Base-by-base conservation (phyloP, 441 rosid genomes). In the Erodium trifolium region DNA sequence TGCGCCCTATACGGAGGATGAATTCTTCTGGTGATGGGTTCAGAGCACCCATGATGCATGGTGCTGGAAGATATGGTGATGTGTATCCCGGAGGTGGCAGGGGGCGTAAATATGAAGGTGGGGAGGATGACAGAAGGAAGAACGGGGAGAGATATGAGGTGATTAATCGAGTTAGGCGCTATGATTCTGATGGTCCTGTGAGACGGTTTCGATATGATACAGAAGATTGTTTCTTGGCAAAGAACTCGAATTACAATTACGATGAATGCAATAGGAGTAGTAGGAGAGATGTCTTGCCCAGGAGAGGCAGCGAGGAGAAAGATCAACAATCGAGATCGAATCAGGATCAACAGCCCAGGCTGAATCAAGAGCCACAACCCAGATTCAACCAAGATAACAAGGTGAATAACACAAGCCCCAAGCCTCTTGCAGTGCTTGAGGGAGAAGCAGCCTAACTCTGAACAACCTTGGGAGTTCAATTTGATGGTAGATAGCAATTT, bases 121-220 rank as follows among this genome's bases (percentile, higher is more conserved):
- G 45, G 23, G 80, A 69, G 31, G 82, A 76, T 43, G 74, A 75
- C 14, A 69, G 78, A 59, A 75, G 78, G 53, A 76, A 66, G 47
- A 76, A 65, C 2, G 73, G 72, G 39, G 70, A 72, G 66, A 71
- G 83, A 69, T 79, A 70, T 45, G 84, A 77, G 66, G 69, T 74
- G 72, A 67, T 73, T 51, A 75, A 67, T 31, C 70, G 79, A 35
- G 69, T 57, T 31, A 77, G 79, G 70, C 77, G 72, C 3, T 73
- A 67, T 43, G 80, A 79, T 57, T 37, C 72, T 11, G 78, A 68
- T 53, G 83, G 70, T 45, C 78, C 62, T 16, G 66, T 64, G 29
- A 71, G 76, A 67, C 71, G 72, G 67, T 76, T 68, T 63, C 73
- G 69, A 66, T 76, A 63, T 59, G 77, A 78, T 27, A 37, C 65